Evolutionary conservation across 805 yeast species (phyloP), one percentile per base, ranked within the genome.

Genomic region (Cyberlindnera meyerae): DNA sequence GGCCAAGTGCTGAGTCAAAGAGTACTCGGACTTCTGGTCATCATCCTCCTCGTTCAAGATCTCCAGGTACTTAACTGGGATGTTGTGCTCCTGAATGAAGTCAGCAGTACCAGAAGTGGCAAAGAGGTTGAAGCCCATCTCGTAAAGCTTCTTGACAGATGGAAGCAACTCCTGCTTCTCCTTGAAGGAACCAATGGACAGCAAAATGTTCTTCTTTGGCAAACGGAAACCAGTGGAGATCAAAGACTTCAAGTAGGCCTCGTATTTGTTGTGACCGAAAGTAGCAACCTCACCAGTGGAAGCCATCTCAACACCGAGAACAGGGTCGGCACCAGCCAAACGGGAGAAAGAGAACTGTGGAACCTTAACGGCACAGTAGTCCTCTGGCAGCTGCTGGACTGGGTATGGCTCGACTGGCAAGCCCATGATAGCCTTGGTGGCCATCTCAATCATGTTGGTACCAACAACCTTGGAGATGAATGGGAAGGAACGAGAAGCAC

Each of bases 71-170:
- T 88, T 89, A 42, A 93, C 97, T 36, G 97, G 95, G 48, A 93
- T 73, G 34, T 79, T 83, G 61, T 93, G 96, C 65, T 93, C 98
- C 61, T 85, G 87, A 55, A 93, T 80, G 69, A 93, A 93, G 65
- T 93, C 98, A 47, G 97, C 96, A 48, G 99, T 93, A 71, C 99
- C 99, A 20, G 97, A 87, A 48, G 99, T 93, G 29, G 97, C 99
- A 66, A 88, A 94, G 54, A 93, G 69, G 55, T 82, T 81, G 74
- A 71, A 93, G 41, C 96, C 97, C 62, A 86, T 65, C 60, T 84
- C 85, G 62, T 79, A 70, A 43, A 93, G 70, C 59, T 79, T 83
- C 63, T 72, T 71, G 49, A 93, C 87, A 20, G 90, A 75, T 36
- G 99, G 97, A 48, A 93, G 66, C 54, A 93, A 71, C 65, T 93